These are phyloP conservation scores for Sporothrix brasiliensis DNA, from an alignment of 2,329 filamentous ascomycete genomes.

Conservation along the genomic window DNA sequence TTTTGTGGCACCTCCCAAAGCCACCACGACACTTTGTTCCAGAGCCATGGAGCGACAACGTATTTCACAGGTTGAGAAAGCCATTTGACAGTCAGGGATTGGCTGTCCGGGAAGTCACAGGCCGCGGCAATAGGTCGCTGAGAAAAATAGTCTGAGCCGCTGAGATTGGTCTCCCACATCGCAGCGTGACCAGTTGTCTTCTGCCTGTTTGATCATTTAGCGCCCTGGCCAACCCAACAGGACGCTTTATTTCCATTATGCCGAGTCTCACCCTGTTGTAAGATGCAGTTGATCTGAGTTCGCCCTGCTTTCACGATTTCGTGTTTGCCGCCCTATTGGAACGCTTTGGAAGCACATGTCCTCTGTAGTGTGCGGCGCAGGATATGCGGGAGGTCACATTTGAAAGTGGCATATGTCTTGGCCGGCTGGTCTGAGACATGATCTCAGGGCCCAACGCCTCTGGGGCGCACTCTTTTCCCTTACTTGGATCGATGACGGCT, in stretches of 20 bases:
- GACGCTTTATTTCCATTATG: not conserved
- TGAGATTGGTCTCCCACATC: conserved; percentile 12
- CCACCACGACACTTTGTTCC: not conserved
- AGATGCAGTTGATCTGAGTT: too few relatives aligned
- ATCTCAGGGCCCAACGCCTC: not conserved
- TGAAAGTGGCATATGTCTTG: not conserved
- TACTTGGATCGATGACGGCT: not conserved
- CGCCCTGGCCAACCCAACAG: not conserved
- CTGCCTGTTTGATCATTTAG: not conserved
- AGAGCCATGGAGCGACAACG: not conserved
- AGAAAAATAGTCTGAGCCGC: not conserved
- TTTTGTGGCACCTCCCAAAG: not conserved
- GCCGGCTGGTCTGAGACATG: conserved; percentile 20
- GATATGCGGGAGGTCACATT: not conserved
- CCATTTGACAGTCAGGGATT: not conserved
- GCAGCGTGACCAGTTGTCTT: conserved; percentile 8
- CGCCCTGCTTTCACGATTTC: not conserved
- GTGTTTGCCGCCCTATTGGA: not conserved
- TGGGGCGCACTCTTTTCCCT: not conserved
- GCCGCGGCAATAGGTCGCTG: not conserved
- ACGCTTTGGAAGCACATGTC: not conserved
- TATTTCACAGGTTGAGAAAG: not conserved
- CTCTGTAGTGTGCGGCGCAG: not conserved
- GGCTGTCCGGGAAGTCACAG: conserved; percentile 9
- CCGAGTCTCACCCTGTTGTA: conserved; percentile 3